Evolutionary conservation across 2,329 filamentous ascomycete genomes (phyloP).

Genomic region (Pseudocercospora vitis): DNA sequence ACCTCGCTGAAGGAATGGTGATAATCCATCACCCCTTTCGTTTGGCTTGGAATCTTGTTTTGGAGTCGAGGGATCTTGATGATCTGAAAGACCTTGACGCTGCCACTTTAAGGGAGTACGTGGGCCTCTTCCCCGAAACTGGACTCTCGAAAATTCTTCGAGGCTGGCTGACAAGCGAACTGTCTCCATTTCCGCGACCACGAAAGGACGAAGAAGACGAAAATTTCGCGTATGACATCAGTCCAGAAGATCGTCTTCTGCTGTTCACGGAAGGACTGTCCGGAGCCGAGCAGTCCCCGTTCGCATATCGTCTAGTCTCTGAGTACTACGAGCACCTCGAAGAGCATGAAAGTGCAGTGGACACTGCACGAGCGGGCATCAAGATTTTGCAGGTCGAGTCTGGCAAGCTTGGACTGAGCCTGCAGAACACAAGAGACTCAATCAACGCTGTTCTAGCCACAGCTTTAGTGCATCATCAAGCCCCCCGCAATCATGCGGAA

Average conservation of each 20-base stretch:
- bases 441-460: slow-evolving; percentile 78
- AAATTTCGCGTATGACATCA: slow-evolving; percentile 57
- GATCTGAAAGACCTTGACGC: slow-evolving; percentile 75
- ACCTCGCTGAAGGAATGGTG: slow-evolving; percentile 87
- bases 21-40: slow-evolving; percentile 90
- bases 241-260: slow-evolving; percentile 74
- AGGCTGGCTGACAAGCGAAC: slow-evolving; percentile 76
- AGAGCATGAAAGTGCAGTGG: slow-evolving; percentile 78
- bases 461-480: slow-evolving; percentile 85
- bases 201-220: slow-evolving; percentile 40
- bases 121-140: slow-evolving; percentile 77
- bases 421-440: slow-evolving; percentile 70
- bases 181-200: slow-evolving; percentile 82
- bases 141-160: slow-evolving; percentile 80
- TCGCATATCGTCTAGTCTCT: slow-evolving; percentile 79
- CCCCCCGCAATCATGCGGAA: slow-evolving; percentile 84
- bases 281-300: slow-evolving; percentile 62
- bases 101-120: slow-evolving; percentile 75
- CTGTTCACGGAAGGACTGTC: slow-evolving; percentile 67
- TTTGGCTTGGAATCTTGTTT: slow-evolving; percentile 83
- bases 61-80: slow-evolving; percentile 85
- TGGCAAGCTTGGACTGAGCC: slow-evolving; percentile 65
- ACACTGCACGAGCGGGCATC: slow-evolving; percentile 74
- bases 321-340: slow-evolving; percentile 83
- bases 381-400: slow-evolving; percentile 61